Conservation (phyloP, 306 rosid genomes). For the Ceratonia siliqua region DNA sequence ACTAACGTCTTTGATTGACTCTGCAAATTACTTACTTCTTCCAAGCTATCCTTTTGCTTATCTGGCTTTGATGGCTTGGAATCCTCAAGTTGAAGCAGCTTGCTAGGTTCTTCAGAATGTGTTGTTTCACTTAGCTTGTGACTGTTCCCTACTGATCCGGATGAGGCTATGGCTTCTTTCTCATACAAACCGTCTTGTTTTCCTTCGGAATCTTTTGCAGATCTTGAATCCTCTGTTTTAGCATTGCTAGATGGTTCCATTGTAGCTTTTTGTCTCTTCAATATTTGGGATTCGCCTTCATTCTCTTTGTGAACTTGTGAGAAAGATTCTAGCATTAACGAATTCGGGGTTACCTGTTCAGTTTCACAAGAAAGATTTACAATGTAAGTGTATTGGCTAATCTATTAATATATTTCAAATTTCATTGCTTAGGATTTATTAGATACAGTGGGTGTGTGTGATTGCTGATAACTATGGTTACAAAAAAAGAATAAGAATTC, state of each 20-base stretch:
- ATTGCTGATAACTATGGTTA: not conserved
- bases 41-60: not conserved
- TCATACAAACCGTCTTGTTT: not conserved
- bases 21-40: constrained; percentile 10
- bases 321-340: constrained; percentile 32
- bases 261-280: constrained; percentile 15
- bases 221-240: constrained; percentile 3
- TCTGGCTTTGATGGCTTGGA: not conserved
- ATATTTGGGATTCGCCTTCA: constrained; percentile 18
- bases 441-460: not conserved
- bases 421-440: not conserved
- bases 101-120: not conserved
- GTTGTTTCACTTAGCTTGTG: constrained; percentile 3
- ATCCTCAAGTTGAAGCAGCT: not conserved
- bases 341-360: constrained; percentile 22
- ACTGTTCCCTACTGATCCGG: not conserved
- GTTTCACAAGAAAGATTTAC: not conserved
- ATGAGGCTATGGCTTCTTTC: not conserved
- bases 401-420: not conserved
- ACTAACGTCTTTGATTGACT: constrained; percentile 9
- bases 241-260: constrained; percentile 6
- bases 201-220: constrained; percentile 18
- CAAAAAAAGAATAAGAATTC: not conserved
- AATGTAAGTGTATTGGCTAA: not conserved
- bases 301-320: constrained; percentile 1